Base-by-base conservation (phyloP, 768 basidiomycete species). In the Boletus subcaerulescens region DNA sequence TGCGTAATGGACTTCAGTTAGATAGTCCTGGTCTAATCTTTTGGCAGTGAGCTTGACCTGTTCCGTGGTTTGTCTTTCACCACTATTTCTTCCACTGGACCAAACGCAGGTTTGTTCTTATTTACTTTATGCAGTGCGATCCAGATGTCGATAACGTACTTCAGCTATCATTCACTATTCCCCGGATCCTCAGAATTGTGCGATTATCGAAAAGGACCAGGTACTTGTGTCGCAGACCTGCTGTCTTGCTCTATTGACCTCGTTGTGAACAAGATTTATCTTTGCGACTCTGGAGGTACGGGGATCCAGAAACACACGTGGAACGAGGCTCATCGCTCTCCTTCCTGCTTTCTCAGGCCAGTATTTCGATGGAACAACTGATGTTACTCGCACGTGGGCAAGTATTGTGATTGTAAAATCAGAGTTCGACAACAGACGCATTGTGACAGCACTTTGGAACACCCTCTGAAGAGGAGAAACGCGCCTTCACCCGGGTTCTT, bases 321-420 rank as follows among this genome's bases (percentile, higher is more conserved):
- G 20, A 43, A 24, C 33, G n/a, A 4, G 2, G 8, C 41, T 43
- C 12, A 59, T 40, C 43, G n/a, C 38, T 45, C 1, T 1, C 33
- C 14, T 18, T 22, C 7, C 4, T 8, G 9, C 5, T 26, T 47
- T 47, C 1, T 17, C 56, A 88, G 87, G 80, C 3, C 94, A 97
- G 72, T 96, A 86, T 73, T 69, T 83, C 33, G 96, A 98, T 61
- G 96, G 96, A 11, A 98, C 96, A 0, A 99, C 97, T 2, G 96
- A 99, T 66, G 89, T 90, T 15, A 96, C 94, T 1, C 78, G 95
- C 41, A 97, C 93, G 56, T 87, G 84, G 85, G 90, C 88, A 64
- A 62, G 81, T 48, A 35, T 24, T 20, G 0, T 15, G n/a, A 32
- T 48, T 49, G 6, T 47, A 14, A 48, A 31, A 49, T n/a, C 33